Evolutionary conservation across 2,329 filamentous ascomycete genomes (phyloP).

Genomic region (Trematosphaeria pertusa): DNA sequence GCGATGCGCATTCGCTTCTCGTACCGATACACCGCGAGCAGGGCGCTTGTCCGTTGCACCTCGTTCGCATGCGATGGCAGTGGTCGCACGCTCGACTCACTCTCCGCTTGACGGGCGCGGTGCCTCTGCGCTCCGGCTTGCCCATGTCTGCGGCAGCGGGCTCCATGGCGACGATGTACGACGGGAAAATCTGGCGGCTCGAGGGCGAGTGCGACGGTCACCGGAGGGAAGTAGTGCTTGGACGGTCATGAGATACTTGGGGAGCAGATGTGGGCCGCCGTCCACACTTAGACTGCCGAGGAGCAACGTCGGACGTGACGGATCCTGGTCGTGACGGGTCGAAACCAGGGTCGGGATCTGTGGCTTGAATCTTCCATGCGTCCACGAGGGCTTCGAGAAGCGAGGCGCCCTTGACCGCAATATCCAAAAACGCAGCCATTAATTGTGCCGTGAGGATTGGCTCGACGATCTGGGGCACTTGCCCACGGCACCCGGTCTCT

Average conservation of each 20-base stretch:
- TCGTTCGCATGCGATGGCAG: constrained; percentile 92
- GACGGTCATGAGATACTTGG: constrained; percentile 45
- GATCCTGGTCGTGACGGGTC: constrained; percentile 35
- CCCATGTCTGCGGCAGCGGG: constrained; percentile 28
- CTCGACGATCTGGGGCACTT: constrained; percentile 34
- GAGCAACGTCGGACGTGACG: constrained; percentile 32
- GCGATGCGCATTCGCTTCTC: constrained; percentile 25
- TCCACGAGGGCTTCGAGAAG: constrained; percentile 48
- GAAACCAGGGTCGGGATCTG: constrained; percentile 42
- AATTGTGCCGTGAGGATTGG: constrained; percentile 36
- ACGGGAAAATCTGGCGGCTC: constrained; percentile 9
- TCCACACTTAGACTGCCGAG: constrained; percentile 43
- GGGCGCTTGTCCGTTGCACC: constrained; percentile 89
- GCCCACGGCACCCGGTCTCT: constrained; percentile 24
- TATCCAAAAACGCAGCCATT: constrained; percentile 41
- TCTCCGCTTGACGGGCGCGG: constrained; percentile 77
- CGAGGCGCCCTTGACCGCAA: constrained; percentile 42
- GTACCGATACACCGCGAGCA: constrained; percentile 90
- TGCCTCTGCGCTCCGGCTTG: constrained; percentile 42
- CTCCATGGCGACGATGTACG: constrained; percentile 33
- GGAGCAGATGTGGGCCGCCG: constrained; percentile 46
- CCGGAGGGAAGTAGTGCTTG: constrained; percentile 31
- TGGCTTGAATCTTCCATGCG: constrained; percentile 47
- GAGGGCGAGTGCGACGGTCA: constrained; percentile 16
- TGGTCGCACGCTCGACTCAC: constrained; percentile 95